These are phyloP conservation scores for Pseudocohnilembus persalinus DNA, from an alignment of 169 alveolate species.

Conservation along the genomic window DNA sequence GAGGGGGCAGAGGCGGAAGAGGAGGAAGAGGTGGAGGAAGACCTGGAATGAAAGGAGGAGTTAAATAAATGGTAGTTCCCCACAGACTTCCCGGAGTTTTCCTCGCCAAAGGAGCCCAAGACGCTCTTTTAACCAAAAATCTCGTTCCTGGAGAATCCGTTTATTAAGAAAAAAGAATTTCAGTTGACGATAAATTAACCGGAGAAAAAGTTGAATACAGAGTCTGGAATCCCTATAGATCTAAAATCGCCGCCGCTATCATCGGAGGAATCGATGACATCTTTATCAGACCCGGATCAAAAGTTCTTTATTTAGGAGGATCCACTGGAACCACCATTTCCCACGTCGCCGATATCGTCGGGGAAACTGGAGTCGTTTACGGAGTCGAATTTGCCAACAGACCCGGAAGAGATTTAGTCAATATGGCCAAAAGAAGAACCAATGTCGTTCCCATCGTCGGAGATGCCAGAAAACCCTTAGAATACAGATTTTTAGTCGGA, in stretches of 20 bases:
- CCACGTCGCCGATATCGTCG: conserved; percentile 99
- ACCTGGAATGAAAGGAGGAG: conserved; percentile 85
- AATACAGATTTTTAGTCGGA: conserved; percentile 97
- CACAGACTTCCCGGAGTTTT: conserved; percentile 98
- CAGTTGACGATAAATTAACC: conserved; percentile 85
- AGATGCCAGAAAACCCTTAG: conserved; percentile 99
- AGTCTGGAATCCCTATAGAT: conserved; percentile 99
- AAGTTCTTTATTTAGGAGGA: conserved; percentile 98
- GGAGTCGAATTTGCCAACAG: conserved; percentile 99
- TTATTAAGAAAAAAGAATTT: conserved; percentile 98
- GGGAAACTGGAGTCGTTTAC: conserved; percentile 96
- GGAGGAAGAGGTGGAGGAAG: conserved; percentile 74
- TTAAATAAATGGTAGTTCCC: conserved; percentile 91
- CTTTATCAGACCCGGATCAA: conserved; percentile 96
- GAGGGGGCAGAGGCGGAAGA: conserved; percentile 63
- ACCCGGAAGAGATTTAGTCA: conserved; percentile 97
- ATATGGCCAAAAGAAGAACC: conserved; percentile 98
- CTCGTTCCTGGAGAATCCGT: conserved; percentile 98
- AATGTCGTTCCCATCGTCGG: conserved; percentile 99
- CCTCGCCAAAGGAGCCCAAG: conserved; percentile 96
- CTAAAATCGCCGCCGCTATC: conserved; percentile 99
- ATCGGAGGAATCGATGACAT: conserved; percentile 97
- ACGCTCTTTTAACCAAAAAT: conserved; percentile 95
- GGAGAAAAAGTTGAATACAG: conserved; percentile 97
- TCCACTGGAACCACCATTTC: conserved; percentile 99